Percentiles rank a stretch among this genome's conserved stretches.
phyloP scores from a whole-genome alignment of 2,329 filamentous ascomycete species.

The Anisogramma anomala region DNA sequence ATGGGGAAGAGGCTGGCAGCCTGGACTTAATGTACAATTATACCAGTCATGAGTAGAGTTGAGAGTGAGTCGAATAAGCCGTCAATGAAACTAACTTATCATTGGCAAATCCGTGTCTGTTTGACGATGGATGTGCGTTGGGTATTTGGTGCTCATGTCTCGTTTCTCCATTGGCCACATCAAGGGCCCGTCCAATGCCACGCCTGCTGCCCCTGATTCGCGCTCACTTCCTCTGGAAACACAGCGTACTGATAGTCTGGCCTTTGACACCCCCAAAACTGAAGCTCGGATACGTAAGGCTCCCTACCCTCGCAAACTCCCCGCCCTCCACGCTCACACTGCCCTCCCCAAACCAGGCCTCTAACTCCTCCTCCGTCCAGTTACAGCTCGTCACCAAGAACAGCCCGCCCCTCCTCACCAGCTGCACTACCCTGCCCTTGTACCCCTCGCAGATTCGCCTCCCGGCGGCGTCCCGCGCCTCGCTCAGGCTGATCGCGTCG shows the following conservation, averaged over 20 bases:
- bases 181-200: background rate
- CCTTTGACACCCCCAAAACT: slow-evolving; percentile 82
- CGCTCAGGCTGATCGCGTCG: slow-evolving; percentile 76
- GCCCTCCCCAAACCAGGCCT: slow-evolving; percentile 55
- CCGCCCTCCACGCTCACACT: slow-evolving; percentile 17
- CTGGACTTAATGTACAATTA: slow-evolving; percentile 11
- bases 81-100: slow-evolving; percentile 7
- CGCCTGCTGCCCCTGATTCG: background rate
- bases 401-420: slow-evolving; percentile 61
- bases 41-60: slow-evolving; percentile 10
- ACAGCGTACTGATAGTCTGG: slow-evolving; percentile 78
- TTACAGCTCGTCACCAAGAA: slow-evolving; percentile 93
- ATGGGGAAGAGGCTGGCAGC: slow-evolving; percentile 1
- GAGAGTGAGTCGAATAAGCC: slow-evolving; percentile 8
- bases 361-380: slow-evolving; percentile 86
- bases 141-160: slow-evolving; percentile 5
- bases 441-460: slow-evolving; percentile 65
- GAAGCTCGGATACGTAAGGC: slow-evolving; percentile 74
- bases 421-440: slow-evolving; percentile 49
- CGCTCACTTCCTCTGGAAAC: slow-evolving; percentile 45
- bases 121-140: background rate
- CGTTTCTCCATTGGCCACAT: background rate
- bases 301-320: slow-evolving; percentile 49
- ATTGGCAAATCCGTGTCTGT: slow-evolving; percentile 1
- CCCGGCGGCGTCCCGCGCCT: slow-evolving; percentile 39